Evolutionary conservation across 495 filamentous ascomycete genomes (phyloP).

Genomic region (Talaromyces ruber): DNA sequence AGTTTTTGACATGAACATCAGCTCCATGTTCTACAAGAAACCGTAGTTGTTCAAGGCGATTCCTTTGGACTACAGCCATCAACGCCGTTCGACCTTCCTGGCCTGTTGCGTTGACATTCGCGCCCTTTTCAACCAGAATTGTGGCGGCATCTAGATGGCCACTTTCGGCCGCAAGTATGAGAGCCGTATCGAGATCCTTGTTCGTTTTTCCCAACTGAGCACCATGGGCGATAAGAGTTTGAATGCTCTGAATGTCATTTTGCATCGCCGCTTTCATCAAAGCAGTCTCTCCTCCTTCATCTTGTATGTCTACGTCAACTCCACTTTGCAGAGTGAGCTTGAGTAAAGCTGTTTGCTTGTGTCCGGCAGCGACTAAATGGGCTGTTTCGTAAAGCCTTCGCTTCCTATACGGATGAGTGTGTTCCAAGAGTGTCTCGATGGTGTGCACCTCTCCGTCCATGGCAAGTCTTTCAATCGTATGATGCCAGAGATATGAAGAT

Average conservation of each 20-base stretch:
- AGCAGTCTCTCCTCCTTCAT: slow-evolving; percentile 22
- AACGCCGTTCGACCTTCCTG: slow-evolving; percentile 9
- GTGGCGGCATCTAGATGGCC: neutral
- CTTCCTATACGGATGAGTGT: no score
- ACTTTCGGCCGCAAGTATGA: slow-evolving; percentile 14
- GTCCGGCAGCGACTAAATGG: neutral
- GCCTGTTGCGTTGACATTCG: slow-evolving; percentile 2
- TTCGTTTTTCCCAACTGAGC: no score
- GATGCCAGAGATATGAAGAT: no score
- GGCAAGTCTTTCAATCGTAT: no score
- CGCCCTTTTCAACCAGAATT: slow-evolving; percentile 8
- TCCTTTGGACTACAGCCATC: no score
- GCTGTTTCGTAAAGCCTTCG: neutral
- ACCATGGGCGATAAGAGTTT: slow-evolving; percentile 3
- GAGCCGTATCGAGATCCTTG: slow-evolving; percentile 15
- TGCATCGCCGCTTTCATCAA: slow-evolving; percentile 29
- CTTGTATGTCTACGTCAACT: slow-evolving; percentile 14
- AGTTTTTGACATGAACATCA: no score
- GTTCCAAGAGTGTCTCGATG: no score
- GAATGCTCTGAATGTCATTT: neutral
- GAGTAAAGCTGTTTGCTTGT: neutral
- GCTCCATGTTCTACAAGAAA: no score
- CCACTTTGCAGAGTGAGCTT: slow-evolving; percentile 15
- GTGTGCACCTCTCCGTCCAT: no score
- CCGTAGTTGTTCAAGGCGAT: no score